Evolutionary conservation across 805 yeast species (phyloP), one percentile per base, ranked within the genome.

Genomic region (Candida tallmaniae): DNA sequence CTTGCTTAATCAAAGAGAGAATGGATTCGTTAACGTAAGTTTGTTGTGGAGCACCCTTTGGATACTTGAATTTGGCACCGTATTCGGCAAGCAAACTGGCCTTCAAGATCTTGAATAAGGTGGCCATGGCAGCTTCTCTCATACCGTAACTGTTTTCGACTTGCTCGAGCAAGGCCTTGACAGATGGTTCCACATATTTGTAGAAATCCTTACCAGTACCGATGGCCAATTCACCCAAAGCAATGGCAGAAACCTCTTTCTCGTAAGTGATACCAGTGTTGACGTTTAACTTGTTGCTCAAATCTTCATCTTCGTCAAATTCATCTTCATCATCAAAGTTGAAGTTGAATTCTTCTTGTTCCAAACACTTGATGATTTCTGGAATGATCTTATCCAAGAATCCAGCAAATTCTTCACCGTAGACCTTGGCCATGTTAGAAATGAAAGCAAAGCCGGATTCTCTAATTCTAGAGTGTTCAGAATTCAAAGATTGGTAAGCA

Each of bases 181-280:
- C 62, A 17, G 88, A 73, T 38, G 78, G 62, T 56, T 85, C 87
- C 41, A 87, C 82, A 52, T 78, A 87, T 51, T 79, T 78, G 51
- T 80, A 74, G 63, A 90, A 88, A 35, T 78, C 78, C 39, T 76
- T 80, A 53, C 88, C 83, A 31, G 96, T 84, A 49, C 95, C 96
- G 35, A 74, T 61, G 34, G 96, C 95, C 56, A 89, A 75, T 56
- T 93, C 97, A 32, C 85, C 77, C 47, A 88, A 65, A 6, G 96
- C 93, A 52, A 87, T 86, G 29, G 89, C 74, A n/a, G 96, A 96
- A 46, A 87, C 85, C 65, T 89, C 96, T 65, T 90, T 90, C 66
- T 90, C 98, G 50, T 85, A 82, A 46, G 97, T 86, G 50, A 93
- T 78, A 69, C 96, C 97, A 33, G 96, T 83, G 73, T 88, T 89